These are phyloP conservation scores for Stevia rebaudiana DNA, from an alignment of 140 eudicot genomes.

Conservation along the genomic window DNA sequence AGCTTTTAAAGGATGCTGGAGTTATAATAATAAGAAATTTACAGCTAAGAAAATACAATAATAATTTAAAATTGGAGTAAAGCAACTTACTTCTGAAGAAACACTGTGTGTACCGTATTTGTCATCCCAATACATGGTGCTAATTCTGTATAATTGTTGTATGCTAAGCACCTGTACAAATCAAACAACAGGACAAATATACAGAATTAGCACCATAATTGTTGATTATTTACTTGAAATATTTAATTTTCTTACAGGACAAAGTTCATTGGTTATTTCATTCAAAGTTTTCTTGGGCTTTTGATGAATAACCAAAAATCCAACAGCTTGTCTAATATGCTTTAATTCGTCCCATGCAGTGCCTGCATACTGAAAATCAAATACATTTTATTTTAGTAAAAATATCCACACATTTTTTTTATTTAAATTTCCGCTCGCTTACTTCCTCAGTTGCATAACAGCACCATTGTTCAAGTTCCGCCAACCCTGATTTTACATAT, in stretches of 20 bases:
- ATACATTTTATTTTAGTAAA: not conserved
- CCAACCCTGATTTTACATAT: slow-evolving; percentile 26
- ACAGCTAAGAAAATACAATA: not conserved
- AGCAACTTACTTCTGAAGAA: slow-evolving; percentile 58
- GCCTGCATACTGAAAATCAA: slow-evolving; percentile 65
- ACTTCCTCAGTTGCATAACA: slow-evolving; percentile 74
- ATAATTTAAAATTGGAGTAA: not conserved
- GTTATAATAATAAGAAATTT: not conserved
- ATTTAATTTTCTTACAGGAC: slow-evolving; percentile 91
- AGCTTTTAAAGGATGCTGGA: not conserved
- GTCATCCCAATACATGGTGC: slow-evolving; percentile 84
- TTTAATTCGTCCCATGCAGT: slow-evolving; percentile 82
- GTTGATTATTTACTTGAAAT: no score
- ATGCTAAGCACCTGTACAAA: slow-evolving; percentile 57
- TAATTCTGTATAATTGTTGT: slow-evolving; percentile 69
- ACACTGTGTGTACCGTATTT: slow-evolving; percentile 70
- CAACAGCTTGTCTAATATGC: slow-evolving; percentile 90
- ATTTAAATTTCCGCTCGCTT: no score
- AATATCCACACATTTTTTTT: no score
- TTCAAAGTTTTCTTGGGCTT: slow-evolving; percentile 60
- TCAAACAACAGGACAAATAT: not conserved
- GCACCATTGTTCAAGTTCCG: slow-evolving; percentile 74
- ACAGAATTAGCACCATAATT: no score
- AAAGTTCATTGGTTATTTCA: slow-evolving; percentile 67
- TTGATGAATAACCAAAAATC: slow-evolving; percentile 85